Conservation (phyloP, 257 asterid species). For the Paraleonurus japonicus region DNA sequence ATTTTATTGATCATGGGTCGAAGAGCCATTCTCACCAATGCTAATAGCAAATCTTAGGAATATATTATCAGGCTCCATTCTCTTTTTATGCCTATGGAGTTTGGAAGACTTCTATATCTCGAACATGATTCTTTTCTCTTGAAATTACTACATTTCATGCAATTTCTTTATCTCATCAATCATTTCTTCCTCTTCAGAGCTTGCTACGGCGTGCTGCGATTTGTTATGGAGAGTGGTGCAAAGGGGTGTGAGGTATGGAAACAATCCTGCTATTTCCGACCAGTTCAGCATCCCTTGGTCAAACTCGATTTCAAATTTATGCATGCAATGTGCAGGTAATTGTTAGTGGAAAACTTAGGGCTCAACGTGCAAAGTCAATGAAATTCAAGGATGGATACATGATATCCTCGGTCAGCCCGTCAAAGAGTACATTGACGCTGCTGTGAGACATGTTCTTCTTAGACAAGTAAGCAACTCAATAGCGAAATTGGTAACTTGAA, state of each 20-base stretch:
- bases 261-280: not conserved
- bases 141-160: not conserved
- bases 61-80: constrained; percentile 58
- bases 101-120: constrained; percentile 46
- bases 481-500: not conserved
- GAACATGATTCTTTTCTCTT: not conserved
- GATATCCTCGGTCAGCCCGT: constrained; percentile 71
- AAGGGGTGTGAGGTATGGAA: constrained; percentile 43
- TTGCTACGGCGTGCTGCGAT: constrained; percentile 41
- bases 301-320: not conserved
- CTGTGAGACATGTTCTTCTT: constrained; percentile 61
- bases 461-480: constrained; percentile 38
- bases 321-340: constrained; percentile 39
- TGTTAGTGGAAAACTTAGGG: constrained; percentile 65
- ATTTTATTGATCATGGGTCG: constrained; percentile 34
- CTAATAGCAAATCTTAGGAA: constrained; percentile 29
- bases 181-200: constrained; percentile 26
- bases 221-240: constrained; percentile 49
- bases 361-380: constrained; percentile 62
- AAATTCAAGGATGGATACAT: constrained; percentile 62
- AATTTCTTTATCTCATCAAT: not conserved
- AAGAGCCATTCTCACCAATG: constrained; percentile 29
- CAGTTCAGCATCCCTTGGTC: not conserved
- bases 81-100: constrained; percentile 39
- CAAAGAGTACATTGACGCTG: constrained; percentile 56